Percentiles rank a stretch among this genome's conserved stretches.
These are phyloP conservation scores for Pythium volutum DNA, from an alignment of 352 stramenopile genomes.

Conservation along the genomic window DNA sequence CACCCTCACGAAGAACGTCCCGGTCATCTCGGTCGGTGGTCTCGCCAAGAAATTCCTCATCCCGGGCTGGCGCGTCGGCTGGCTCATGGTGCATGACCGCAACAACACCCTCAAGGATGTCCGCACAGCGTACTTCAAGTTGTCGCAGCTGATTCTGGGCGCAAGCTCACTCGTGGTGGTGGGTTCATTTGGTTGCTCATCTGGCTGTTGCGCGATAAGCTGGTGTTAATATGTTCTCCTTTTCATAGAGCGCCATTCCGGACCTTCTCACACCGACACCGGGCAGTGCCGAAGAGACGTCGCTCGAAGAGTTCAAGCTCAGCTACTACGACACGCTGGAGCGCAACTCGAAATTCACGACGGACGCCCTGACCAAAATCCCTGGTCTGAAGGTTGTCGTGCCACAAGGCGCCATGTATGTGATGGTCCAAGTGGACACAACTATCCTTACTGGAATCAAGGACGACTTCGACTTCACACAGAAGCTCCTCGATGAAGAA, in stretches of 20 bases:
- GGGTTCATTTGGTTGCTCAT: constrained; percentile 8
- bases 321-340: constrained; percentile 82
- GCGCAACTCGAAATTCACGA: constrained; percentile 85
- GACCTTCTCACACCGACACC: constrained; percentile 69
- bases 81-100: constrained; percentile 93
- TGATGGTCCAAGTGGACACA: constrained; percentile 76
- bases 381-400: constrained; percentile 84
- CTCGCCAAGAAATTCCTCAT: constrained; percentile 96
- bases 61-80: constrained; percentile 94
- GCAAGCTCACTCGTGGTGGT: constrained; percentile 88
- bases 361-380: constrained; percentile 65
- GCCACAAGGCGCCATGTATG: constrained; percentile 95
- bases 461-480: constrained; percentile 93
- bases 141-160: constrained; percentile 93
- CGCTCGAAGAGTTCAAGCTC: constrained; percentile 78
- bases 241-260: constrained; percentile 66
- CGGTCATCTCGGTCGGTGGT: constrained; percentile 77
- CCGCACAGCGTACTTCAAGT: constrained; percentile 83
- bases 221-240: not conserved
- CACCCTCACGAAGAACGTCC: constrained; percentile 72
- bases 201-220: not conserved
- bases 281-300: constrained; percentile 54
- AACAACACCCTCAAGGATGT: constrained; percentile 77
- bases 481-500: constrained; percentile 93
- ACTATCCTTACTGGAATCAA: constrained; percentile 73